Percentiles rank a stretch among this genome's conserved stretches.
Evolutionary conservation across 2,329 filamentous ascomycete genomes (phyloP).

Genomic region (Diaporthe sp.): DNA sequence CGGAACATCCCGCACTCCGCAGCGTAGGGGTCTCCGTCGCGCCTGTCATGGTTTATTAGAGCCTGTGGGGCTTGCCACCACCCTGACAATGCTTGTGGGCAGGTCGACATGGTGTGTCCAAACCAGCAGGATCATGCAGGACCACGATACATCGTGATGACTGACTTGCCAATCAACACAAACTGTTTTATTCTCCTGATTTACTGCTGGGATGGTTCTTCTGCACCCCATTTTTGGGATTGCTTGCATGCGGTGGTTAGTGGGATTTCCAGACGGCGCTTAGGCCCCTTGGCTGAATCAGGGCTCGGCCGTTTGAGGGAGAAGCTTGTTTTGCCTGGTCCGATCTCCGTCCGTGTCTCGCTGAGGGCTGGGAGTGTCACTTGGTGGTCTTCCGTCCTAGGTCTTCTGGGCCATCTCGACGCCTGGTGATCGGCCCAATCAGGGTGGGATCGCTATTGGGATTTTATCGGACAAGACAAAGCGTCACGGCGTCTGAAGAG

Average conservation of each 20-base stretch:
- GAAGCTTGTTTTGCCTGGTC: slow-evolving; percentile 34
- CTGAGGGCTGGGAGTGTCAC: slow-evolving; percentile 16
- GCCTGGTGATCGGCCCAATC: slow-evolving; percentile 18
- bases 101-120: not conserved
- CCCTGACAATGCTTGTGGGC: not conserved
- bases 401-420: not conserved
- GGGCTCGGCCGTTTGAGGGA: slow-evolving; percentile 27
- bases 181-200: not conserved
- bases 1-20: slow-evolving; percentile 25
- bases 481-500: not conserved
- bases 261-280: slow-evolving; percentile 21
- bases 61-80: not conserved
- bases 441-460: not conserved
- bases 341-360: slow-evolving; percentile 27
- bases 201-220: not conserved
- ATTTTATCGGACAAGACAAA: slow-evolving; percentile 20
- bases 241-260: not conserved
- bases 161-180: not conserved
- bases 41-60: not conserved
- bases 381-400: not conserved
- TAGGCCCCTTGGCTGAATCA: slow-evolving; percentile 30
- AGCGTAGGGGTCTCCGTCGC: not conserved
- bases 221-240: not conserved
- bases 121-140: not conserved
- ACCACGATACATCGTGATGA: not conserved